Evolutionary conservation across 495 filamentous ascomycete species (phyloP).

Genomic region (Schizothecium vesticola): DNA sequence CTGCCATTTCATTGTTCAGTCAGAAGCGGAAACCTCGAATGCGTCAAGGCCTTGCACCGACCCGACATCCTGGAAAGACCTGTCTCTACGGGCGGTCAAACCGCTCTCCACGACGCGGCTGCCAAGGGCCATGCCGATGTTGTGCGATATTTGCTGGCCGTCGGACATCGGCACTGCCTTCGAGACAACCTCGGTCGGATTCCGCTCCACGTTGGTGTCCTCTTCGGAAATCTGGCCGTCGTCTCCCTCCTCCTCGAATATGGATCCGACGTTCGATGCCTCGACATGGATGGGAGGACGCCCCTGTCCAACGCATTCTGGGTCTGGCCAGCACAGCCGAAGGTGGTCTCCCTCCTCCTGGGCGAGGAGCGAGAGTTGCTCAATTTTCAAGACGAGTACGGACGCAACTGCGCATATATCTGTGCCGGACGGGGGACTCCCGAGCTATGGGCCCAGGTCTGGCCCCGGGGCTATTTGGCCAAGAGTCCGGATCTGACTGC

Average conservation of each 20-base stretch:
- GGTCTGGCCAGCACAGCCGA: neutral
- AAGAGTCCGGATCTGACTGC: neutral
- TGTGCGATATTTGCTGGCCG: neutral
- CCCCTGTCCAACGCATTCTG: neutral
- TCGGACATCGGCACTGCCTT: neutral
- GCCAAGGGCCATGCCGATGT: neutral
- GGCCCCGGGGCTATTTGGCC: neutral
- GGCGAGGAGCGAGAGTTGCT: neutral
- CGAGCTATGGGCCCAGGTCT: neutral
- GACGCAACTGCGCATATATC: neutral
- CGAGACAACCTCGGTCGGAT: neutral
- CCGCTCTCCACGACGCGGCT: neutral
- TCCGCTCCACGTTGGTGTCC: neutral
- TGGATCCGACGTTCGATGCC: neutral
- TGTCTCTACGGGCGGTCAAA: neutral
- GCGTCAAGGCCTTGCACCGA: neutral
- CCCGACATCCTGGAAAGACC: neutral
- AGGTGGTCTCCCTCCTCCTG: neutral
- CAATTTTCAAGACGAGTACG: neutral
- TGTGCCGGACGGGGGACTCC: neutral
- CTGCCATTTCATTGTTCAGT: neutral
- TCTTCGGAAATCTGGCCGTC: neutral
- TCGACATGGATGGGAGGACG: neutral
- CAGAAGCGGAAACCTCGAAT: neutral
- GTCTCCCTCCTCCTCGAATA: neutral